Evolutionary conservation across 2,329 filamentous ascomycete genomes (phyloP), one percentile per base, ranked within the genome.

Genomic region (Xylaria sp.): DNA sequence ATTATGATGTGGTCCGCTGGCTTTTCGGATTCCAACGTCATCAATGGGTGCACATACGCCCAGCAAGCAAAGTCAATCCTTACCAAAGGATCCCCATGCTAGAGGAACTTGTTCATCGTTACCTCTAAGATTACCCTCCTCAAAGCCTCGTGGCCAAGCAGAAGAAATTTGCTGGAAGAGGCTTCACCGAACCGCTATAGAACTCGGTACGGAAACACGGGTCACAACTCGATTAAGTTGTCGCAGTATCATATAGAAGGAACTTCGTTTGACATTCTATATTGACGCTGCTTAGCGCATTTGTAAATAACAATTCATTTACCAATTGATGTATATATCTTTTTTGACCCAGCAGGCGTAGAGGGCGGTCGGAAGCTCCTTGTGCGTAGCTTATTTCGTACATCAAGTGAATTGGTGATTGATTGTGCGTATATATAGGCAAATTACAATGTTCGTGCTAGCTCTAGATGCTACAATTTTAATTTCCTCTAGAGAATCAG

Each of bases 1-100:
- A 72, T 82, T 65, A 81, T 82, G 81, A 79, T 82, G 78, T 83
- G 82, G 81, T 77, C 77, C 28, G 81, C 82, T 9, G 81, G 79
- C 1, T 83, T 81, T 67, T 82, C 80, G 0, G 82, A 83, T 72
- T 68, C 71, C 12, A 75, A 76, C 25, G 70, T 74, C 20, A 64
- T 75, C 62, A 76, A 82, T 66, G 80, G 79, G 3, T 82, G 81
- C 74, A 83, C 75, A 18, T 83, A 81, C 65, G 80, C 80, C n/a
- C 81, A 83, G 70, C 67, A 81, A 67, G 80, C 76, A 2, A 79
- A 81, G 72, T 75, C 70, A 5, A 82, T 83, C 62, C 71, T 83
- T 43, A 71, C 63, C 8, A 78, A 74, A 18, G 79, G 79, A 20
- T 69, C 73, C 1, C 73, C 78, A 46, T 80, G 78, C 36, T 71